Conservation (phyloP, 2,329 filamentous ascomycete species). For the Neurospora sp. region DNA sequence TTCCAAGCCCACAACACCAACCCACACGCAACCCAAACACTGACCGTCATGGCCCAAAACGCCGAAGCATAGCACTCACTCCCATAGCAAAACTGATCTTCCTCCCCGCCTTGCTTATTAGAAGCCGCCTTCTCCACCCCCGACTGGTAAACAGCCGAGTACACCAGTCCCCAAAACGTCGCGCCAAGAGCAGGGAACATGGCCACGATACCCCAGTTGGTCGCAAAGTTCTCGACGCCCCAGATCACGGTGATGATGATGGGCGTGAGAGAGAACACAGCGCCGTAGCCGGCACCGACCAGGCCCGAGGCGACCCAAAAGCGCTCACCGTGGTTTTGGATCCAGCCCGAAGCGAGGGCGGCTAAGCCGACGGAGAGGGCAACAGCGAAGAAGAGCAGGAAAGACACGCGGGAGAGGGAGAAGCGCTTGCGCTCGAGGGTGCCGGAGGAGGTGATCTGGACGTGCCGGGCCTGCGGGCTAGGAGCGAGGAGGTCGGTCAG, state of each 20-base stretch:
- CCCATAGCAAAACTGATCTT: conserved; percentile 67
- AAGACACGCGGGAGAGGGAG: conserved; percentile 65
- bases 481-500: conserved; percentile 80
- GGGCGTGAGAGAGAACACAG: conserved; percentile 78
- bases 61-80: conserved; percentile 68
- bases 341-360: conserved; percentile 63
- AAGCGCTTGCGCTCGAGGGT: conserved; percentile 26
- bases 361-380: conserved; percentile 68
- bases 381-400: conserved; percentile 67
- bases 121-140: conserved; percentile 39
- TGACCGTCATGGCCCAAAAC: conserved; percentile 79
- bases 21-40: conserved; percentile 66
- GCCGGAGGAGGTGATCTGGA: conserved; percentile 32
- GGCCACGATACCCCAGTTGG: conserved; percentile 93
- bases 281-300: conserved; percentile 86
- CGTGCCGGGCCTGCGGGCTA: conserved; percentile 49
- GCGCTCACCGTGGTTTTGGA: conserved; percentile 64
- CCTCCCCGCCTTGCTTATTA: conserved; percentile 23
- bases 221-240: conserved; percentile 97
- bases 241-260: conserved; percentile 95
- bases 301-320: conserved; percentile 82
- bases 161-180: conserved; percentile 84
- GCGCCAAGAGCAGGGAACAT: conserved; percentile 84
- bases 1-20: conserved; percentile 76
- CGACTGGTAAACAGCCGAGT: conserved; percentile 68